A percentile compares a stretch with the other conserved stretches of the same genome.
These are phyloP conservation scores for Yamadazyma spencermartinsiae DNA, from an alignment of 1,139 yeast genomes.

Conservation along the genomic window DNA sequence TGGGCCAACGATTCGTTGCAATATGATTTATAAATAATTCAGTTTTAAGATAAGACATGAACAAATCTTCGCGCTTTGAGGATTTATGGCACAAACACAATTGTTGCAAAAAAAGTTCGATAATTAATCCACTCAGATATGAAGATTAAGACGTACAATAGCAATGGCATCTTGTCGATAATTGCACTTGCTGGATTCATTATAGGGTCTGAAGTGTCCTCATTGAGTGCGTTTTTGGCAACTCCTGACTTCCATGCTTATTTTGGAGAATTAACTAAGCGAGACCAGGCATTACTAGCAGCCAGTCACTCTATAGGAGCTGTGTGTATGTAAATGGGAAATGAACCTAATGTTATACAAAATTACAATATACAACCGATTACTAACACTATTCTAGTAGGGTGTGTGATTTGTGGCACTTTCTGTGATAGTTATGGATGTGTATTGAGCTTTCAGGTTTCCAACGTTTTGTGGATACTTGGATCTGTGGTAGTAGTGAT, in stretches of 20 bases:
- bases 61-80: not conserved
- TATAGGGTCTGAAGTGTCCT: conserved; percentile 33
- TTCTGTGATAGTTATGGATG: conserved; percentile 32
- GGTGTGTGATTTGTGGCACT: conserved; percentile 34
- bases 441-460: conserved; percentile 24
- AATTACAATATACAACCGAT: no score
- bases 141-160: conserved; percentile 19
- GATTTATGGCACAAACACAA: not conserved
- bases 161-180: conserved; percentile 18
- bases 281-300: conserved; percentile 29
- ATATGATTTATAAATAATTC: no score
- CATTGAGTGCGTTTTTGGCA: conserved; percentile 25
- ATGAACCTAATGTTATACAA: not conserved
- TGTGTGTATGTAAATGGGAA: conserved; percentile 11
- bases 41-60: no score
- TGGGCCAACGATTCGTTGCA: no score
- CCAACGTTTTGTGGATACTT: conserved; percentile 28
- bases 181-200: conserved; percentile 31
- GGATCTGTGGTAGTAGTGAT: conserved; percentile 27
- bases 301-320: conserved; percentile 33
- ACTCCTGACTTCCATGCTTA: conserved; percentile 23
- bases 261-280: conserved; percentile 22
- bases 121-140: conserved; percentile 4
- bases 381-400: conserved; percentile 22
- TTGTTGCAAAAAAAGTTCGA: not conserved